Evolutionary conservation across 768 basidiomycete genomes (phyloP), one percentile per base, ranked within the genome.

Genomic region (Pisolithus microcarpus): DNA sequence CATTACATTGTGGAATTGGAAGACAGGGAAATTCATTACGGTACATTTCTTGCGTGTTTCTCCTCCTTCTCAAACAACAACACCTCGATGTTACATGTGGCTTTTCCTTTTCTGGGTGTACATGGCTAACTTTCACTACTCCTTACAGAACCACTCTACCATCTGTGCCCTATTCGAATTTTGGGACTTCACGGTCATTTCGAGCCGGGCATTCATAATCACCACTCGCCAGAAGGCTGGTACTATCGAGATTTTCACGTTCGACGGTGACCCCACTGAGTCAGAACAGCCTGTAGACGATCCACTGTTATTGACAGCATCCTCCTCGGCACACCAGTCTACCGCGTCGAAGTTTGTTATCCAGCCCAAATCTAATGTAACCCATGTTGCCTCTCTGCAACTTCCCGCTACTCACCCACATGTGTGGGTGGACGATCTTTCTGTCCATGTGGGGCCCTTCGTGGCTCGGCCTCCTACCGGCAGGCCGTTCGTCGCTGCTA

Each of bases 1-100:
- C 9, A 65, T 67, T 23, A 52, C 56, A n/a, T 43, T 62, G 24
- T 82, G 78, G 78, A 75, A 79, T 48, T 82, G 81, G 81, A 70
- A 61, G 51, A 72, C 66, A 0, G 77, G 75, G 0, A 53, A 59
- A 10, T 9, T 65, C 9, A 55, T 79, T 37, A 66, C 74, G 44
- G 80, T 80, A 56, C 37, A 75, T 23, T 23, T 23, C 21, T 23
- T 23, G 4, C 21, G 21, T 2, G 5, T 30, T 30, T 30, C 30
- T 10, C 7, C 30, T 10, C n/a, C 16, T n/a, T n/a, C n/a, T 23
- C 21, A 23, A 23, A 23, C 21, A 23, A 23, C 21, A 1, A 23
- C 21, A 23, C 15, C 11, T 13, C 11, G 13, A 34, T 34, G 34
- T 13, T 15, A 30, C 30, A 30, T 23, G 21, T 23, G 21, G 4